Base-by-base conservation (phyloP, 176 grass and related monocot species). In the Avena sativa region DNA sequence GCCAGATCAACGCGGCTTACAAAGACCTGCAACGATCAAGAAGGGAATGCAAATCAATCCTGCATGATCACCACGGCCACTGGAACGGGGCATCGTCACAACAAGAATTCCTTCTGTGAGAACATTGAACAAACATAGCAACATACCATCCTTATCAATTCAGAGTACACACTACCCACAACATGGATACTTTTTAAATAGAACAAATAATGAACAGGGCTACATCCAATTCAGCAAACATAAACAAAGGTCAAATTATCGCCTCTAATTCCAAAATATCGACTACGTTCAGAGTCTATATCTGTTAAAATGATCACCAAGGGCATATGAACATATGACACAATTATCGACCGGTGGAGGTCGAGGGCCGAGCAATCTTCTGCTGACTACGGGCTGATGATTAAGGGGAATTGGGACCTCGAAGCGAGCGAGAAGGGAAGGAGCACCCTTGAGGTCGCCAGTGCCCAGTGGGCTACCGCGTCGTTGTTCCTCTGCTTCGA, bases 11-110 rank as follows among this genome's bases (percentile, higher is more conserved):
- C 80, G 20, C 34, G 67, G 47, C 64, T 85, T 84, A 83, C 78
- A 79, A 63, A 83, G 65, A 87, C 83, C 92, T 89, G 86, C 84
- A 64, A 63, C 67, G n/a, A 77, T 49, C 28, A 84, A 12, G 15
- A 48, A 44, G 32, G 7, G 65, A 60, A 58, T 79, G 52, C 58
- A 56, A 60, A 83, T 57, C 66, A 85, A 23, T 11, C 2, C 30
- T 2, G 48, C 73, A 76, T 26, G 73, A 19, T 76, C 49, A 15
- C 73, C 73, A 32, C 34, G 7, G 64, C 20, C 4, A 8, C 14
- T 28, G 13, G 19, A 87, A 48, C 43, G 15, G 25, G 64, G 64
- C 64, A 67, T 9, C 25, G 12, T 34, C 12, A 75, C 72, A 4
- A 10, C 14, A 40, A 43, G 0, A 70, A 20, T 70, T 40, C 32